phyloP scores from a whole-genome alignment of 2,329 filamentous ascomycete species.

The Orbilia javanica region DNA sequence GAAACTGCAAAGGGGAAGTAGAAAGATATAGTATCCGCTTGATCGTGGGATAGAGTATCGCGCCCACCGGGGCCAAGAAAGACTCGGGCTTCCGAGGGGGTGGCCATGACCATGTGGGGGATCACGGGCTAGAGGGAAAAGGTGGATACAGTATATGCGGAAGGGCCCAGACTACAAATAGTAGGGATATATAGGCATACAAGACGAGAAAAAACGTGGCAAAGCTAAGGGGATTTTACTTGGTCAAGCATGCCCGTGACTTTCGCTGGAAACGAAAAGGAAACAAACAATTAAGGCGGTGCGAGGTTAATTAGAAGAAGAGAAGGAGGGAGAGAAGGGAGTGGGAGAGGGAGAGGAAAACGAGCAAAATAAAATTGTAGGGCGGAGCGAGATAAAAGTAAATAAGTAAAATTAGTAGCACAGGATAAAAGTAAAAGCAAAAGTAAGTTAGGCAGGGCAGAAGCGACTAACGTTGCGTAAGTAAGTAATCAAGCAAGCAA shows the following conservation, averaged over 20 bases:
- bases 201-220: conserved; percentile 4
- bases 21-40: conserved; percentile 21
- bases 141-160: neutral
- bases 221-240: neutral
- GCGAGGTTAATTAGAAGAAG: neutral
- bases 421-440: conserved; percentile 4
- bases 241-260: neutral
- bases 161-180: neutral
- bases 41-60: conserved; percentile 13
- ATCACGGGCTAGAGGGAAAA: neutral
- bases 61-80: conserved; percentile 45
- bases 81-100: conserved; percentile 32
- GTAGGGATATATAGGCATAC: neutral
- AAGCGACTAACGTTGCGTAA: neutral
- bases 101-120: conserved; percentile 11
- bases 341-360: neutral
- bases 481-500: neutral
- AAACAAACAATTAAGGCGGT: neutral
- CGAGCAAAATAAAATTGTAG: neutral
- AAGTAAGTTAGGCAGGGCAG: neutral
- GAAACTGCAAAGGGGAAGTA: conserved; percentile 51
- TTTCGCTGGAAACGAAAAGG: neutral
- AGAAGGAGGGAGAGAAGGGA: neutral
- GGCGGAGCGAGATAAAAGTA: neutral
- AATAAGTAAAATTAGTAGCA: conserved; percentile 3